phyloP scores from a whole-genome alignment of 2,329 filamentous ascomycete species.

The Penicillium freii region DNA sequence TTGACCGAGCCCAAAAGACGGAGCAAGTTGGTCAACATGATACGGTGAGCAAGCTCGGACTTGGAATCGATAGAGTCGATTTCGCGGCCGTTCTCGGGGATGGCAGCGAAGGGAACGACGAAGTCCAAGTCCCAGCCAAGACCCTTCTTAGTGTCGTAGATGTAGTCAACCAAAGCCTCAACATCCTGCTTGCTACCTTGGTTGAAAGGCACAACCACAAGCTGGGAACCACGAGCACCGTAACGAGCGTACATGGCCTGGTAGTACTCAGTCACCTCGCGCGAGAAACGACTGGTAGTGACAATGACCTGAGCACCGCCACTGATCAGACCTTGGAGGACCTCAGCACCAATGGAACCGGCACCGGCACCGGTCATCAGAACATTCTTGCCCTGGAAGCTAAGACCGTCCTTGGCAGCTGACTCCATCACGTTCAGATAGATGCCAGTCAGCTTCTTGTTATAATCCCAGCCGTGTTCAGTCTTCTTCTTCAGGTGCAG shows the following conservation, averaged over 20 bases:
- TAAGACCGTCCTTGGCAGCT: slow-evolving; percentile 81
- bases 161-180: slow-evolving; percentile 89
- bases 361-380: slow-evolving; percentile 98
- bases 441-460: slow-evolving; percentile 92
- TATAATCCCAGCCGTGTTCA: slow-evolving; percentile 97
- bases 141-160: slow-evolving; percentile 93
- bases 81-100: slow-evolving; percentile 95
- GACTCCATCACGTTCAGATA: slow-evolving; percentile 92
- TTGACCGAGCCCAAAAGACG: slow-evolving; percentile 90
- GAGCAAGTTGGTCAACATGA: slow-evolving; percentile 97
- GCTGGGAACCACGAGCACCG: slow-evolving; percentile 88
- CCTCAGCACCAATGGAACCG: slow-evolving; percentile 95
- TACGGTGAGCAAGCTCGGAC: slow-evolving; percentile 95
- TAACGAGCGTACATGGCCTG: slow-evolving; percentile 97
- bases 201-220: slow-evolving; percentile 98
- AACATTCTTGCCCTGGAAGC: slow-evolving; percentile 90
- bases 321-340: slow-evolving; percentile 91
- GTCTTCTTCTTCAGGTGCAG: slow-evolving; percentile 96
- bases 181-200: slow-evolving; percentile 98
- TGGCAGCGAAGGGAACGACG: slow-evolving; percentile 93
- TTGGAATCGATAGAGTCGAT: slow-evolving; percentile 96
- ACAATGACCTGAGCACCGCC: slow-evolving; percentile 96
- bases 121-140: slow-evolving; percentile 98
- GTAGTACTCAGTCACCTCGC: slow-evolving; percentile 98
- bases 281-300: slow-evolving; percentile 93